Evolutionary conservation across 2,329 filamentous ascomycete species (phyloP).

Genomic region (Cytospora schulzeri): DNA sequence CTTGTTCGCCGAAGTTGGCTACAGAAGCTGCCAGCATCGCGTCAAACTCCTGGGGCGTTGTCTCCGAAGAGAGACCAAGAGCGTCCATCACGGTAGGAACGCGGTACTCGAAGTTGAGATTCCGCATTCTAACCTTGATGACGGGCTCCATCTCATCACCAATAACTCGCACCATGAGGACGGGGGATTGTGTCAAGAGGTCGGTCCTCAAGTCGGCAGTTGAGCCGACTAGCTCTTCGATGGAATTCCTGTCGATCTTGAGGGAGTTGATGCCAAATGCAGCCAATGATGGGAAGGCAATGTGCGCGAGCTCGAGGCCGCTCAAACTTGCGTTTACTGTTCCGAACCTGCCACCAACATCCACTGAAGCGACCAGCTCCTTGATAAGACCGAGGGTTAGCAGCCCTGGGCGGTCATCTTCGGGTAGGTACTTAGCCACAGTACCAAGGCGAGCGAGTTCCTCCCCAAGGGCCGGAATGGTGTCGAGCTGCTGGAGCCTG

Average conservation of each 20-base stretch:
- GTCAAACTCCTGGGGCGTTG: conserved; percentile 73
- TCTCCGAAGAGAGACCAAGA: conserved; percentile 68
- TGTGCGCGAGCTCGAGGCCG: conserved; percentile 74
- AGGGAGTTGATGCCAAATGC: conserved; percentile 73
- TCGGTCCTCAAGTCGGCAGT: conserved; percentile 35
- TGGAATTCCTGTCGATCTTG: conserved; percentile 62
- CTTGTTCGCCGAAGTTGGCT: conserved; percentile 70
- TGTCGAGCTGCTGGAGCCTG: conserved; percentile 65
- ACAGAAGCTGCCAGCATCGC: conserved; percentile 77
- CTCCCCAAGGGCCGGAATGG: conserved; percentile 70
- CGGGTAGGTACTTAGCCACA: conserved; percentile 91
- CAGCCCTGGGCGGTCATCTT: conserved; percentile 90
- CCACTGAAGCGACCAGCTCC: conserved; percentile 61
- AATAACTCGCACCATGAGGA: conserved; percentile 86
- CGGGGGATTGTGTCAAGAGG: conserved; percentile 42
- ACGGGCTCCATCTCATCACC: conserved; percentile 93
- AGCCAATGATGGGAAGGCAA: conserved; percentile 80
- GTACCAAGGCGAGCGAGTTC: conserved; percentile 82
- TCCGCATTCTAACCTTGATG: conserved; percentile 83
- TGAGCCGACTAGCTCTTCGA: conserved; percentile 71
- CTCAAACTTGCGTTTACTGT: conserved; percentile 58
- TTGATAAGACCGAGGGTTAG: conserved; percentile 72
- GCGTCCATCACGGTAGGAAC: conserved; percentile 82
- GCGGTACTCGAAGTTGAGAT: conserved; percentile 84
- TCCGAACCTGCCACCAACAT: conserved; percentile 72